phyloP scores from a whole-genome alignment of 192 early-diverging fungal species.

The Powellomyces hirtus region DNA sequence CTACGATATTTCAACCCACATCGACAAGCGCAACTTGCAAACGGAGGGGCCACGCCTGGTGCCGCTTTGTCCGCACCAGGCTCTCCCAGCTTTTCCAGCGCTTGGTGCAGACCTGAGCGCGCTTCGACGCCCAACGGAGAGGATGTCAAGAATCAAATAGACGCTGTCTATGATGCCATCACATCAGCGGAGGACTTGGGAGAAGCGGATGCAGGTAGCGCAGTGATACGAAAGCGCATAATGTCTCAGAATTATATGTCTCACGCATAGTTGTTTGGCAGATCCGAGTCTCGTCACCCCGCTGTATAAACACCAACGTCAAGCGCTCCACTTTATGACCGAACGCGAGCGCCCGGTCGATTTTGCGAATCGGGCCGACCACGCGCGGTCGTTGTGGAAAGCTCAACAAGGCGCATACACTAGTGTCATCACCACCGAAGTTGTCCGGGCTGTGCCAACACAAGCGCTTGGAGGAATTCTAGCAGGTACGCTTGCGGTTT shows the following conservation, averaged over 20 bases:
- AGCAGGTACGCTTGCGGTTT: too few relatives aligned
- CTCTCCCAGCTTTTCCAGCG: neutral
- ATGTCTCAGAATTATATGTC: neutral
- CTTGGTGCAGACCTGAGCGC: neutral
- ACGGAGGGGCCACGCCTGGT: neutral
- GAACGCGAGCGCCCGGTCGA: conserved; percentile 70
- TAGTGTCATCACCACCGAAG: conserved; percentile 54
- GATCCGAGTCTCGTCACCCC: conserved; percentile 42
- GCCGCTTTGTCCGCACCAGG: too few relatives aligned
- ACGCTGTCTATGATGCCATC: conserved; percentile 59
- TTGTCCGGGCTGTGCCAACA: conserved; percentile 38
- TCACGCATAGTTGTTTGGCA: neutral
- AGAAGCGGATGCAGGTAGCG: conserved; percentile 49
- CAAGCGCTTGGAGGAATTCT: conserved; percentile 61
- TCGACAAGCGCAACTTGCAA: neutral
- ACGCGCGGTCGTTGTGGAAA: conserved; percentile 36
- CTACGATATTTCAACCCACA: conserved; percentile 37
- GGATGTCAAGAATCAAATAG: conserved; percentile 46
- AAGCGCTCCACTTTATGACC: conserved; percentile 78
- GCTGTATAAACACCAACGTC: conserved; percentile 80
- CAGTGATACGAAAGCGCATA: neutral
- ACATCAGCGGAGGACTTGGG: conserved; percentile 47
- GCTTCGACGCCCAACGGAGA: neutral
- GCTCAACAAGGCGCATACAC: conserved; percentile 32
- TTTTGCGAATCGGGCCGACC: conserved; percentile 23